Percentiles rank a stretch among this genome's conserved stretches.
Conservation (phyloP, 441 rosid species). For the Aquilaria agallochum region DNA sequence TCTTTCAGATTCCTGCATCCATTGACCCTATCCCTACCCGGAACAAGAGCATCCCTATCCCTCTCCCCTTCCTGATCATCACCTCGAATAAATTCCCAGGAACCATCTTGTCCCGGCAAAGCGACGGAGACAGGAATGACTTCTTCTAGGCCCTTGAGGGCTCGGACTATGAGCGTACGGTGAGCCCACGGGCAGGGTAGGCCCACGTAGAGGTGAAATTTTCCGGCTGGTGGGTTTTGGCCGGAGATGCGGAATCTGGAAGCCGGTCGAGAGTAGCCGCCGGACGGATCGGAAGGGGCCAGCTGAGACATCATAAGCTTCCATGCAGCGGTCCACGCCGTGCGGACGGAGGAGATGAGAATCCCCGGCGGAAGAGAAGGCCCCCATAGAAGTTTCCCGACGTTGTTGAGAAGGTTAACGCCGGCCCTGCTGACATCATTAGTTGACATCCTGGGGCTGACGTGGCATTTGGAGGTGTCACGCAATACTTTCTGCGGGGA, state of each 20-base stretch:
- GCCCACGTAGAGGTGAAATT: constrained; percentile 82
- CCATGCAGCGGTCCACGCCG: constrained; percentile 76
- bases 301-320: constrained; percentile 90
- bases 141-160: constrained; percentile 77
- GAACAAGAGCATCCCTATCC: constrained; percentile 36
- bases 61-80: constrained; percentile 13
- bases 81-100: constrained; percentile 59
- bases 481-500: neutral
- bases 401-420: constrained; percentile 31
- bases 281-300: constrained; percentile 85
- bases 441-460: constrained; percentile 41
- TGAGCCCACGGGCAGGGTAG: constrained; percentile 98
- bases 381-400: constrained; percentile 76
- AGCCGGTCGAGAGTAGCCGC: constrained; percentile 69
- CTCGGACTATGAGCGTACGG: constrained; percentile 74
- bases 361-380: constrained; percentile 89
- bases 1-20: constrained; percentile 60
- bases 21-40: constrained; percentile 55
- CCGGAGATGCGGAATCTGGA: constrained; percentile 61
- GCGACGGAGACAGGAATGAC: constrained; percentile 66
- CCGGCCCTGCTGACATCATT: constrained; percentile 8
- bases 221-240: constrained; percentile 23
- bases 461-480: constrained; percentile 10
- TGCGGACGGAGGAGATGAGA: constrained; percentile 74
- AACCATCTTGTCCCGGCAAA: constrained; percentile 71